Conservation (phyloP, 768 basidiomycete species). For the Mycena metata region DNA sequence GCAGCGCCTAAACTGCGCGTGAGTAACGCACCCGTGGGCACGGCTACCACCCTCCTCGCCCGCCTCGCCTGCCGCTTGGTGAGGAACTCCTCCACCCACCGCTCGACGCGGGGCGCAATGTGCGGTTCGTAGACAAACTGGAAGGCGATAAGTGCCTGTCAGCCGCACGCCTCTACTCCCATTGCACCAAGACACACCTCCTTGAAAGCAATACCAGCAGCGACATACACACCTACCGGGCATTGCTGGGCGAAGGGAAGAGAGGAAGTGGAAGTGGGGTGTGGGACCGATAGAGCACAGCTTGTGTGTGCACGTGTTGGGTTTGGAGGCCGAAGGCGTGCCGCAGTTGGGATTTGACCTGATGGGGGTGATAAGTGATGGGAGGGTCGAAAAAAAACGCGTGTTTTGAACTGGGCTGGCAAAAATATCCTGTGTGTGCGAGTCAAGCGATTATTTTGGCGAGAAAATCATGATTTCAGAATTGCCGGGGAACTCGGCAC, state of each 20-base stretch:
- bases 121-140: slow-evolving; percentile 82
- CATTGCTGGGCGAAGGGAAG: slow-evolving; percentile 46
- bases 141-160: slow-evolving; percentile 28
- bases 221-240: slow-evolving; percentile 60
- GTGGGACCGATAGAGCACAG: no score
- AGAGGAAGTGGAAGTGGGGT: no score
- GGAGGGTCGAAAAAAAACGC: no score
- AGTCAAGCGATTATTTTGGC: no score
- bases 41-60: slow-evolving; percentile 39
- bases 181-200: slow-evolving; percentile 58
- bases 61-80: slow-evolving; percentile 47
- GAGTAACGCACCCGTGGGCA: slow-evolving; percentile 28
- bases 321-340: no score
- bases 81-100: slow-evolving; percentile 57
- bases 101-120: slow-evolving; percentile 71
- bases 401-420: no score
- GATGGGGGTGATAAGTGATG: no score
- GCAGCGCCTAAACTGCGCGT: slow-evolving; percentile 42
- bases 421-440: no score
- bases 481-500: no score
- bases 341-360: no score
- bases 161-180: slow-evolving; percentile 37
- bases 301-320: no score
- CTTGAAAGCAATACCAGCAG: slow-evolving; percentile 68
- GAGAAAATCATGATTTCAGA: no score